Evolutionary conservation across 306 rosid species (phyloP), one percentile per base, ranked within the genome.

Genomic region (Medicago lupulina): DNA sequence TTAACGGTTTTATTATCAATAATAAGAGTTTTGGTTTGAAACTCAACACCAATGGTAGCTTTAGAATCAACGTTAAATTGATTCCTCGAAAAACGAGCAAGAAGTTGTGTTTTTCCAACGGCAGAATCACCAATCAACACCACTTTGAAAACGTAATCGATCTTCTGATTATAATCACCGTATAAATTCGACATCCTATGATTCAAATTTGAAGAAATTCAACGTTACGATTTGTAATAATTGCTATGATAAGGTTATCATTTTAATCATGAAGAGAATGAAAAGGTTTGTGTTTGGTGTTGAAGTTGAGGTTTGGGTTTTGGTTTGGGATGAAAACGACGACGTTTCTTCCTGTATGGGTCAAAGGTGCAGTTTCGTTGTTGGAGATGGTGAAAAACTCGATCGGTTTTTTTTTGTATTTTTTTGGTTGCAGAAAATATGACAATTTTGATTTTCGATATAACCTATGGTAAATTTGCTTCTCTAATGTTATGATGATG

Each of bases 101-200:
- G 86, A 57, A 91, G 88, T 71, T 91, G 97, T 19, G 95, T 89
- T 67, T 91, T 91, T 9, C 97, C 97, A 0, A 91, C 97, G 6
- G 97, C 97, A 14, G 97, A 91, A 71, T 91, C 97, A 7, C 97
- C 97, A 38, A 91, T 86, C 87, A 91, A 62, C 10, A 91, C 97
- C 39, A 91, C 95, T 80, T 91, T 91, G 89, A 82, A 89, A 14
- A 91, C 97, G 74, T 91, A 91, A 74, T 91, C 97, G 77, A 91
- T 88, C 87, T 91, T 91, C 54, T 89, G 91, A 61, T 75, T 75
- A 71, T 40, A 81, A 40, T 81, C 84, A 11, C 80, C 73, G 77
- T 81, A 81, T 67, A 75, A 44, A 55, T 81, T 81, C 73, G 84
- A 81, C 84, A 81, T 81, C 71, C 38, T 54, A 7, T 23, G 67